Conservation (phyloP, 495 filamentous ascomycete species). For the Durotheca rogersii region DNA sequence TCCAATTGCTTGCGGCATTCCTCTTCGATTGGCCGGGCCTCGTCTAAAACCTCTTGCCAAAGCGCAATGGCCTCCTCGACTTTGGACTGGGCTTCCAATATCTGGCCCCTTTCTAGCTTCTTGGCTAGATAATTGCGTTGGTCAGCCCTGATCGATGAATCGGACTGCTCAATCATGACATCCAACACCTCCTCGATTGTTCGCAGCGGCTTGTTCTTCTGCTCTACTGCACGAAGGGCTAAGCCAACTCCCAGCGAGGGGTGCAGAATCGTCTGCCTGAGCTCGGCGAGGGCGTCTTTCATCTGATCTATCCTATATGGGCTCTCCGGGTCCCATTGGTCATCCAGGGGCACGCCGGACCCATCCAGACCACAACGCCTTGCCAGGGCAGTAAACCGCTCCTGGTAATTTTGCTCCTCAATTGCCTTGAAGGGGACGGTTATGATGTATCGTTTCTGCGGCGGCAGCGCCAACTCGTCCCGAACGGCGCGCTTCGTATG, state of each 20-base stretch:
- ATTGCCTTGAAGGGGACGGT: constrained; percentile 84
- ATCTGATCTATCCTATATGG: constrained; percentile 60
- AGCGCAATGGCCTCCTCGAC: constrained; percentile 60
- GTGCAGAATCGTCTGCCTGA: constrained; percentile 87
- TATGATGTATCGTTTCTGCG: constrained; percentile 81
- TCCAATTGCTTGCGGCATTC: constrained; percentile 65
- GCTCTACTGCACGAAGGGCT: not conserved
- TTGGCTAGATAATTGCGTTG: constrained; percentile 63
- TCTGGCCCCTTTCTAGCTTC: constrained; percentile 67
- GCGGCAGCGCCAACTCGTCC: constrained; percentile 68
- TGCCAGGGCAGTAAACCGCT: constrained; percentile 71
- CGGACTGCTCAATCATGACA: constrained; percentile 84
- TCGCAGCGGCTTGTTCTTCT: constrained; percentile 63
- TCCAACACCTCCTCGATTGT: constrained; percentile 82
- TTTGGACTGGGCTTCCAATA: constrained; percentile 63
- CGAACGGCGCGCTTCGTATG: constrained; percentile 82
- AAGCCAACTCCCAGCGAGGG: constrained; percentile 63
- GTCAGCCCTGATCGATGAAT: constrained; percentile 60
- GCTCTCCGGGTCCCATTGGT: constrained; percentile 64
- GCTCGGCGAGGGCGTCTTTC: constrained; percentile 49
- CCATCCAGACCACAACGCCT: constrained; percentile 63
- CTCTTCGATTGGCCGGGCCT: constrained; percentile 56
- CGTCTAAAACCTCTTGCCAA: constrained; percentile 62
- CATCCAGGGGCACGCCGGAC: constrained; percentile 59
- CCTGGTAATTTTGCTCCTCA: constrained; percentile 83